phyloP scores from a whole-genome alignment of 2,329 filamentous ascomycete species.

The Fusarium sp. region DNA sequence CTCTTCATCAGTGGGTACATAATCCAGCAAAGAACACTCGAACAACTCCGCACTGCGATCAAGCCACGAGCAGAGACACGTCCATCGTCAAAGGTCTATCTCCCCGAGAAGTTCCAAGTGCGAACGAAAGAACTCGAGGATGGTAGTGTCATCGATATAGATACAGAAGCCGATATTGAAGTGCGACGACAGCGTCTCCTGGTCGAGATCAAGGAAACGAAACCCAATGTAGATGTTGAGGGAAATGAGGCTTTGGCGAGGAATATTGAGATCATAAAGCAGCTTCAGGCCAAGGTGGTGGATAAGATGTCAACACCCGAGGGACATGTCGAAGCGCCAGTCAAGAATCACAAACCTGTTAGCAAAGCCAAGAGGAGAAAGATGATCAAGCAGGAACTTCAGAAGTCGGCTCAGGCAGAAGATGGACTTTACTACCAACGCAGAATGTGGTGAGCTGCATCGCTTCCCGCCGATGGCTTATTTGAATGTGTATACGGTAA shows the following conservation, averaged over 20 bases:
- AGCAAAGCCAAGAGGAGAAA: conserved; percentile 67
- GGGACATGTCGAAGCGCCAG: conserved; percentile 54
- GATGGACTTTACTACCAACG: conserved; percentile 67
- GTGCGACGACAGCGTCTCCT: conserved; percentile 47
- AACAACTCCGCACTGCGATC: conserved; percentile 80
- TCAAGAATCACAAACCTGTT: conserved; percentile 61
- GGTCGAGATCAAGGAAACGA: conserved; percentile 55
- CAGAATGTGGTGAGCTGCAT: conserved; percentile 61
- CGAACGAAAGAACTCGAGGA: conserved; percentile 62
- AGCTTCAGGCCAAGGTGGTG: conserved; percentile 51
- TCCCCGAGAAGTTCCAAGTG: conserved; percentile 65
- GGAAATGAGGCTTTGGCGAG: conserved; percentile 36
- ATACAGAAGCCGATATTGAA: conserved; percentile 53
- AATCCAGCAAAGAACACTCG: conserved; percentile 87
- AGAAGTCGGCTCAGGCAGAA: conserved; percentile 60
- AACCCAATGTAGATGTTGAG: conserved; percentile 44
- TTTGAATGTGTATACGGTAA: conserved; percentile 25
- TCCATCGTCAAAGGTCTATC: conserved; percentile 62
- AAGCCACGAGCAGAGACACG: conserved; percentile 58
- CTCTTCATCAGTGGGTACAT: conserved; percentile 91
- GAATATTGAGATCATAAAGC: conserved; percentile 52
- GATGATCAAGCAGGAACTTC: conserved; percentile 71
- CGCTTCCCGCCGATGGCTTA: not conserved
- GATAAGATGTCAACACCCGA: conserved; percentile 52
- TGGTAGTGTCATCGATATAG: conserved; percentile 59